Conservation (phyloP, 108 stramenopile species). For the Ochromonas danica region DNA sequence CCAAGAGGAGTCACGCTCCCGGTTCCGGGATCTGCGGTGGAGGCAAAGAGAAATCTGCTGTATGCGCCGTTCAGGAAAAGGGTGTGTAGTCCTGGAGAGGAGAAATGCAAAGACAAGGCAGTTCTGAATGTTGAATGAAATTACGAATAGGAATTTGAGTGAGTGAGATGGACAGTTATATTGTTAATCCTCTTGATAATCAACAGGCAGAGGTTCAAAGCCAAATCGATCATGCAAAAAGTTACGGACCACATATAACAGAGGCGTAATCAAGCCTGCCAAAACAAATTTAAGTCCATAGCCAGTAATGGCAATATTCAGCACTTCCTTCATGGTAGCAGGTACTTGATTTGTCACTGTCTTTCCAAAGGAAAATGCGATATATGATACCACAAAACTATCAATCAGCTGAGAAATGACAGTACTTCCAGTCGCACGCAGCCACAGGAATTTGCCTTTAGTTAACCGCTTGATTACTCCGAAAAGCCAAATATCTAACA, state of each 20-base stretch:
- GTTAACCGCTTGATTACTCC: slow-evolving; percentile 9
- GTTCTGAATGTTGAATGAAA: too few relatives aligned
- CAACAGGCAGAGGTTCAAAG: slow-evolving; percentile 8
- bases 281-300: slow-evolving; percentile 23
- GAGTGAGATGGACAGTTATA: neutral
- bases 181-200: slow-evolving; percentile 2
- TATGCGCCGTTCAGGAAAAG: too few relatives aligned
- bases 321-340: slow-evolving; percentile 1
- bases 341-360: slow-evolving; percentile 7
- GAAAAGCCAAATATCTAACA: slow-evolving; percentile 10
- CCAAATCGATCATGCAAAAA: slow-evolving; percentile 2
- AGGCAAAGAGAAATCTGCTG: too few relatives aligned
- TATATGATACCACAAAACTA: slow-evolving; percentile 18
- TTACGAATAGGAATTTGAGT: too few relatives aligned
- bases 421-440: slow-evolving; percentile 19
- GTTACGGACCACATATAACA: slow-evolving; percentile 1
- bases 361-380: slow-evolving; percentile 30
- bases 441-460: slow-evolving; percentile 4
- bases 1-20: too few relatives aligned
- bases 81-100: too few relatives aligned
- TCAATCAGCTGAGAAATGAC: slow-evolving; percentile 25
- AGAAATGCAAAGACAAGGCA: too few relatives aligned
- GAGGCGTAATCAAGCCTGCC: neutral
- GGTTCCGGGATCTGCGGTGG: too few relatives aligned
- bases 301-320: slow-evolving; percentile 27